Evolutionary conservation across 192 early-diverging fungal genomes (phyloP).

Genomic region (Phlyctochytrium bullatum): DNA sequence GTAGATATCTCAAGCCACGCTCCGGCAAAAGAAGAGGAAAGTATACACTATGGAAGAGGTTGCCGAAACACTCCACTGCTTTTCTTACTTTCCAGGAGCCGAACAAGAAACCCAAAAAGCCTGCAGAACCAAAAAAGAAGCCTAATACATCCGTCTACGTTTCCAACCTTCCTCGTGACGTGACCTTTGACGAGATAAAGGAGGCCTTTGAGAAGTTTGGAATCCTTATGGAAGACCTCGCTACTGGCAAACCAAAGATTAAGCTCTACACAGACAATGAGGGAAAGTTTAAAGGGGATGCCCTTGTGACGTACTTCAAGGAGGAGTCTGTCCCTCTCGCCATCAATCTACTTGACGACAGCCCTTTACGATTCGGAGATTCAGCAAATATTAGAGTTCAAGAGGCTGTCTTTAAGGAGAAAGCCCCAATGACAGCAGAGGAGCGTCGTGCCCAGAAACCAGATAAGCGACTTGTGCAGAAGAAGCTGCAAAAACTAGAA

Average conservation of each 20-base stretch:
- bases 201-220: conserved; percentile 74
- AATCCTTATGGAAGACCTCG: conserved; percentile 70
- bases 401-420: conserved; percentile 81
- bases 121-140: conserved; percentile 45
- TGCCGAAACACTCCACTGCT: neutral
- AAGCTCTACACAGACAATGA: conserved; percentile 82
- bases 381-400: conserved; percentile 65
- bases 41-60: conserved; percentile 8
- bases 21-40: neutral
- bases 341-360: conserved; percentile 82
- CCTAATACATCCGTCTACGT: conserved; percentile 82
- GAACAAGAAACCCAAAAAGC: conserved; percentile 2
- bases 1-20: neutral
- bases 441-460: conserved; percentile 5
- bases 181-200: conserved; percentile 75
- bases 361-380: conserved; percentile 69
- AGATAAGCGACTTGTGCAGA: conserved; percentile 43
- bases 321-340: conserved; percentile 86
- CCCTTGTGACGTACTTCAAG: conserved; percentile 86
- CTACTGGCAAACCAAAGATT: conserved; percentile 74
- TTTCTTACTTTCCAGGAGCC: neutral
- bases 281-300: conserved; percentile 83
- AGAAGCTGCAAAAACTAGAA: conserved; percentile 64
- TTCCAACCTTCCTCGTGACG: conserved; percentile 76
- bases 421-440: conserved; percentile 28